Conservation (phyloP, 2,329 filamentous ascomycete genomes). For the Neurospora crassa region DNA sequence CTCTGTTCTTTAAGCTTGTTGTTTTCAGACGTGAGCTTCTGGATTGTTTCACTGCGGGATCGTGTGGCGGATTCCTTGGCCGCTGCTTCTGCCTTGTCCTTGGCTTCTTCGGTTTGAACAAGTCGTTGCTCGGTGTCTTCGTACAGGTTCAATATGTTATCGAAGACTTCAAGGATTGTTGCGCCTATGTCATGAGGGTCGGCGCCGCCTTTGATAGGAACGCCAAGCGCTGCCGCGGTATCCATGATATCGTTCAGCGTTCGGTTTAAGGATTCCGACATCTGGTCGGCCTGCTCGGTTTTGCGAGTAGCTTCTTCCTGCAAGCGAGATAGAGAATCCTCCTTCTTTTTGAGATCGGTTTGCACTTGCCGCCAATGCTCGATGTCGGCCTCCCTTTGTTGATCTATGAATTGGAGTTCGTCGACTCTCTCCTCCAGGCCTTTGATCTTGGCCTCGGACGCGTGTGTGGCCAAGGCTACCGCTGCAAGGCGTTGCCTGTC, state of each 20-base stretch:
- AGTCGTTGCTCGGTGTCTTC: background rate
- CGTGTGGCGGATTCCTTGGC: background rate
- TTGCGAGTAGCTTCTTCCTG: background rate
- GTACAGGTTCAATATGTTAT: background rate
- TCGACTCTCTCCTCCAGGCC: background rate
- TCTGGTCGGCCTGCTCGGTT: background rate
- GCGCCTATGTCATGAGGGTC: background rate
- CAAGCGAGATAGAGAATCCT: background rate
- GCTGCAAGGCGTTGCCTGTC: background rate
- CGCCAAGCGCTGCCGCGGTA: background rate
- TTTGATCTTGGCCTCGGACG: background rate
- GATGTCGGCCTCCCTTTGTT: background rate
- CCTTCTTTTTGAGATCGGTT: background rate
- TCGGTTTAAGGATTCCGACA: background rate
- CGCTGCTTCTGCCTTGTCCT: background rate
- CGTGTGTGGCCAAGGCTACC: background rate
- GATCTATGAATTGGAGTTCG: background rate
- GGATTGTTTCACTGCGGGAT: background rate
- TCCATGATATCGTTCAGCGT: background rate
- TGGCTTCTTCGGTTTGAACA: background rate
- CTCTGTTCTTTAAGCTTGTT: background rate
- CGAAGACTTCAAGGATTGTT: background rate
- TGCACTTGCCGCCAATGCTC: background rate
- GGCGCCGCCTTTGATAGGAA: background rate
- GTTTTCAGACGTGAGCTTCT: background rate